Base-by-base conservation (phyloP, 768 basidiomycete species). In the Pleurotus pulmonarius region DNA sequence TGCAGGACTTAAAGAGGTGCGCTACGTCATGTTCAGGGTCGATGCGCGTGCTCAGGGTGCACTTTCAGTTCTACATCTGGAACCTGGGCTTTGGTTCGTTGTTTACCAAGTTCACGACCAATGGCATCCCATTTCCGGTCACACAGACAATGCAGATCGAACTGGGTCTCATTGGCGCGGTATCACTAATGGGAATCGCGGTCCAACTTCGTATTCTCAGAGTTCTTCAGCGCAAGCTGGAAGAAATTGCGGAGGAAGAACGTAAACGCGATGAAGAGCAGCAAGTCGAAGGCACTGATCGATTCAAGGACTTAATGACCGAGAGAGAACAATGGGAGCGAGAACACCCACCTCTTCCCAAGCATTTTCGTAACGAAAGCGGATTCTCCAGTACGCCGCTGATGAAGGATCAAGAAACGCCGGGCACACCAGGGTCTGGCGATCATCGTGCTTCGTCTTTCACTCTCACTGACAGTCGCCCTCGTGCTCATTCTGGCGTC, bases 111-210 rank as follows among this genome's bases (percentile, higher is more conserved):
- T 94, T 86, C 62, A 73, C 78, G 18, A 70, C 74, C 52, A 80
- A 85, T 63, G 76, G 80, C 58, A 90, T 90, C 57, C 72, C 81
- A 49, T 95, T 90, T 66, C 92, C 94, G 26, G 84, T 95, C 52
- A 82, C 89, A 4, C 93, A 94, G 66, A 86, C 86, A 6, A 96
- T 95, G 92, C 81, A 91, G 67, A 94, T 98, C 57, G 95, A 97
- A 66, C 80, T 98, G 26, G 95, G 94, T 25, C 81, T 97, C 62
- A 83, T 93, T 57, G 91, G 78, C 44, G 92, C 93, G 2, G 76
- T 95, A 40, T 78, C 90, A 22, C 73, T 96, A 55, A 90, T 91
- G 85, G 92, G 93, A 43, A 83, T 86, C 25, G 92, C 94, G 2
- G 88, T 97, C 46, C 96, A 98, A 71, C 80, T 94, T 64, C 88